These are phyloP conservation scores for Leishmania mexicana DNA, from an alignment of 208 protist species.

Conservation along the genomic window DNA sequence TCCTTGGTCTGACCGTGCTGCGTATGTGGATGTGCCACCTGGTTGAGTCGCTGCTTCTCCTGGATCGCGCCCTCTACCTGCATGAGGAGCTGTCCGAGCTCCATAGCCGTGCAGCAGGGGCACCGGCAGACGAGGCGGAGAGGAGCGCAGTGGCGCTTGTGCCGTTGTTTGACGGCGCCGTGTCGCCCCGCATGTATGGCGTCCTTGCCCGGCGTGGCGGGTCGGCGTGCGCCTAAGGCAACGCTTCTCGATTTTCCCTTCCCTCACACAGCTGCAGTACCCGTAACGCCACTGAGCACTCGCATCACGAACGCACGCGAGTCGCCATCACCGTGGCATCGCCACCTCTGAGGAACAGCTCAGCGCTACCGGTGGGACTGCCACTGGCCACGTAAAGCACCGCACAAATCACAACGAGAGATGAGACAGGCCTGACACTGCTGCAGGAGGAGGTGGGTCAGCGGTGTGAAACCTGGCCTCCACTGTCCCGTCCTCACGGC, in stretches of 20 bases:
- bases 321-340: not conserved
- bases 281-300: not conserved
- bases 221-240: slow-evolving; percentile 1
- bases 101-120: not conserved
- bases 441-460: not conserved
- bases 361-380: not conserved
- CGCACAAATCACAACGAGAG: not conserved
- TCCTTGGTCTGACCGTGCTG: slow-evolving; percentile 84
- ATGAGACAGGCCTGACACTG: not conserved
- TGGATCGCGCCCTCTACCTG: slow-evolving; percentile 82
- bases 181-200: slow-evolving; percentile 87
- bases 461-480: not conserved
- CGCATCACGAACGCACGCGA: not conserved
- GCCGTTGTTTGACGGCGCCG: slow-evolving; percentile 82
- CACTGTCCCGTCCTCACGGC: not conserved
- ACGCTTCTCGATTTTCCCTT: not conserved
- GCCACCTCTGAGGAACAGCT: not conserved
- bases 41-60: slow-evolving; percentile 73
- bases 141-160: slow-evolving; percentile 74
- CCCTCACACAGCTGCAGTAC: not conserved
- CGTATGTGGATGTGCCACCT: slow-evolving; percentile 92
- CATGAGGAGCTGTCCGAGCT: slow-evolving; percentile 41
- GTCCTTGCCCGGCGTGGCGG: slow-evolving; percentile 66
- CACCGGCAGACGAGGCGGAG: slow-evolving; percentile 4
- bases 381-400: not conserved